Base-by-base conservation (phyloP, 1,284 basidiomycete genomes). In the Marasmius tenuissimus region DNA sequence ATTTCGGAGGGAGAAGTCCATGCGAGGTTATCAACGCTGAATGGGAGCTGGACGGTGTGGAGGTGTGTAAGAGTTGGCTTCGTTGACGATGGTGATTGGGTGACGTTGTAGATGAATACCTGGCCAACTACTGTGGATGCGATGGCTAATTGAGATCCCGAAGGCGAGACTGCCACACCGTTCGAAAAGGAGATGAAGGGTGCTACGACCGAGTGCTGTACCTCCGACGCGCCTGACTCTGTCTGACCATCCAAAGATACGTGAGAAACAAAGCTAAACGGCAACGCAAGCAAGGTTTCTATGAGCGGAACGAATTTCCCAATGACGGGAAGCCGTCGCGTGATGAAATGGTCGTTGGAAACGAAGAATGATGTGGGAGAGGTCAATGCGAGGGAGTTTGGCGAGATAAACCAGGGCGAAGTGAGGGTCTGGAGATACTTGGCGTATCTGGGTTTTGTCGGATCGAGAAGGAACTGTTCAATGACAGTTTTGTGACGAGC, bases 311-410 rank as follows among this genome's bases (percentile, higher is more conserved):
- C 67, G 27, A 84, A 61, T 59, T 73, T 70, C 3, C 85, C 86
- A 20, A 89, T 57, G 4, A 72, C 69, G 0, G 85, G 84, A 22
- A 88, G 76, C 12, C 90, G 82, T 8, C 86, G 78, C 0, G 89
- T 89, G 67, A 91, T 71, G 33, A 84, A 70, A 67, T 92, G 89
- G 68, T 92, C 89, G 68, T 92, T 87, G 38, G 82, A 83, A 40
- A 91, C 79, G 65, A 86, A 87, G 70, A 92, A 90, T 0, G 85
- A 82, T 58, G 79, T 79, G 1, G 82, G 80, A 27, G 84, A 82
- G 6, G 88, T 85, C 48, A 89, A 73, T 7, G 87, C 83, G 61
- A 92, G 70, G 7, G 85, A 77, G 69, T 92, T 92, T 18, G 88
- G 86, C 9, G 87, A 78, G 33, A 86, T 71, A 66, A 89, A 85